phyloP scores from a whole-genome alignment of 768 basidiomycete genomes.

The Pilatotrama ljubarskyi region DNA sequence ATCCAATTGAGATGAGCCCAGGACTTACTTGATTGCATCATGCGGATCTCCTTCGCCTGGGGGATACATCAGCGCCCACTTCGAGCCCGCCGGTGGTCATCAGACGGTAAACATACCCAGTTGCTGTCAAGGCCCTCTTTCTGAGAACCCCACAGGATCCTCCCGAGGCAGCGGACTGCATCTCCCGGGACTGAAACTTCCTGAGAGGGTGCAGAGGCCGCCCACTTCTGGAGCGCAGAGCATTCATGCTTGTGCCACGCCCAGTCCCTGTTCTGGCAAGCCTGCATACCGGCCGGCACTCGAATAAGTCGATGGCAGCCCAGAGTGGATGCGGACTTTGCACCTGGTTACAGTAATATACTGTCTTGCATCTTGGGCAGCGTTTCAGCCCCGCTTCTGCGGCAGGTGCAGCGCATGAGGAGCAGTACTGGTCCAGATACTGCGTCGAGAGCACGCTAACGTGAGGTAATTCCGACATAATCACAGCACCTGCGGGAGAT shows the following conservation, averaged over 20 bases:
- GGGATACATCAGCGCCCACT: background rate
- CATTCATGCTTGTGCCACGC: slow-evolving; percentile 78
- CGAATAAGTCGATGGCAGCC: background rate
- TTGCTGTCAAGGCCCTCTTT: slow-evolving; percentile 51
- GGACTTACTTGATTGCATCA: slow-evolving; percentile 72
- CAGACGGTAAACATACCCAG: slow-evolving; percentile 50
- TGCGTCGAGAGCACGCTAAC: slow-evolving; percentile 64
- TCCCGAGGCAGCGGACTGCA: slow-evolving; percentile 75
- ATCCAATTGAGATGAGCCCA: background rate
- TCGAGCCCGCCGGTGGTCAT: background rate
- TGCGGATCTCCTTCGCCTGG: slow-evolving; percentile 63
- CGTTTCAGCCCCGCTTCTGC: slow-evolving; percentile 49
- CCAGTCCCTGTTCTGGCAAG: slow-evolving; percentile 79
- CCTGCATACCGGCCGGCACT: slow-evolving; percentile 36
- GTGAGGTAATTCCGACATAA: slow-evolving; percentile 61
- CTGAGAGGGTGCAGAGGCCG: slow-evolving; percentile 46
- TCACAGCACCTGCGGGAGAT: slow-evolving; percentile 48
- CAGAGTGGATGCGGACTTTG: slow-evolving; percentile 27
- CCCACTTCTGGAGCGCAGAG: slow-evolving; percentile 60
- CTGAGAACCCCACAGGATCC: slow-evolving; percentile 67
- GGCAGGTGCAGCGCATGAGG: slow-evolving; percentile 56
- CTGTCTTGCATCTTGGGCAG: slow-evolving; percentile 69
- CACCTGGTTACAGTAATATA: slow-evolving; percentile 79
- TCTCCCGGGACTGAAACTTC: slow-evolving; percentile 65
- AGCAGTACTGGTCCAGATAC: slow-evolving; percentile 65